Base-by-base conservation (phyloP, 2,329 filamentous ascomycete genomes). In the Colletotrichum sp. region DNA sequence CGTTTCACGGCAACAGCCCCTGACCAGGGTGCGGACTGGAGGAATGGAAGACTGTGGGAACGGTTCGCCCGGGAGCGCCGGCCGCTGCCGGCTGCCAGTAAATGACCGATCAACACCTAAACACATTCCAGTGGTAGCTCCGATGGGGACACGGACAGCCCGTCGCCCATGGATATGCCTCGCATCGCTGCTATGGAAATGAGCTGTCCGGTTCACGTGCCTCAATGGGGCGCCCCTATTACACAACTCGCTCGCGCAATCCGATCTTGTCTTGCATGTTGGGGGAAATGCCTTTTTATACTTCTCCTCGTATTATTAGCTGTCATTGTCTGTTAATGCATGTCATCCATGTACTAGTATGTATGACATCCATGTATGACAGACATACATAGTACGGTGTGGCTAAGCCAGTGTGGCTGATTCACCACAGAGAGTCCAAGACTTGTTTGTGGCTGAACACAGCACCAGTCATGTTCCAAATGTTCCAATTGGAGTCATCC, bases 1-100 rank as follows among this genome's bases (percentile, higher is more conserved):
- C 24, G 67, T 62, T 70, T 70, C 67, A 62, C 67, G 26, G 67
- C 67, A 70, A 70, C 66, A 43, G 55, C 67, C 67, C 67, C 67
- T 70, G 67, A 70, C 67, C 15, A 8, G 67, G 67, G 56, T 68
- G 43, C 10, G 9, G 43, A 21, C n/a, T 52, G 43, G 43, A 21
- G n/a, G 43, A 52, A 52, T 52, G n/a, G 43, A 52, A 21, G 12
- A 21, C 16, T 21, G 43, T 52, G 43, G 43, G 43, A 52, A 52
- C 43, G 10, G 43, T 21, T 52, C 43, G 43, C 43, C 43, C n/a
- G 43, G 43, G 43, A 52, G 43, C 43, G 43, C 43, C 43, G 43
- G 43, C 43, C 43, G 43, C 43, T 52, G 43, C 43, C 43, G 43
- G 43, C 43, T 52, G 43, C 43, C 43, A 21, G 43, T 52, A 52